Evolutionary conservation across 805 yeast species (phyloP).

Genomic region (Zygotorulaspora chibaensis): DNA sequence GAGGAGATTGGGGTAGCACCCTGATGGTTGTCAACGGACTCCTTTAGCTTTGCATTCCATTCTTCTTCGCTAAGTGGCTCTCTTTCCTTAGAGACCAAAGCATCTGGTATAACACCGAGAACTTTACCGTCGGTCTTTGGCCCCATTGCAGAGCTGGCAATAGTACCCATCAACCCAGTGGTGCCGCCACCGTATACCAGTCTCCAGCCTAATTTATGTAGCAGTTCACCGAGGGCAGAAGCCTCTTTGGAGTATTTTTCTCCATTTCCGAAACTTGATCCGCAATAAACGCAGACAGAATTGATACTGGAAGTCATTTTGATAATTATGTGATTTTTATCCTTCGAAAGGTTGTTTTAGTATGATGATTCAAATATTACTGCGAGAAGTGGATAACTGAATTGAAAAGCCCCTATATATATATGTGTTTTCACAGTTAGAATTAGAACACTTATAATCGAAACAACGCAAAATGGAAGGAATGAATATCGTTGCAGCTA

Average conservation of each 20-base stretch:
- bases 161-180: slow-evolving; percentile 75
- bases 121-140: slow-evolving; percentile 52
- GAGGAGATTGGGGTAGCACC: slow-evolving; percentile 57
- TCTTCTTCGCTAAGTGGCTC: slow-evolving; percentile 37
- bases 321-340: background rate
- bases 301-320: slow-evolving; percentile 8
- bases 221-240: slow-evolving; percentile 49
- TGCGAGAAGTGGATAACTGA: too few species aligned
- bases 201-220: slow-evolving; percentile 63
- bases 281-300: slow-evolving; percentile 79
- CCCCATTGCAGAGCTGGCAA: slow-evolving; percentile 58
- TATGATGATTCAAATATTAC: too few species aligned
- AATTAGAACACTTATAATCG: too few species aligned
- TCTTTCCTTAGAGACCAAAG: slow-evolving; percentile 70
- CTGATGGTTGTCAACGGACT: slow-evolving; percentile 55
- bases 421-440: too few species aligned
- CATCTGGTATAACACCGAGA: slow-evolving; percentile 84
- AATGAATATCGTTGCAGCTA: too few species aligned
- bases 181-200: slow-evolving; percentile 89
- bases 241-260: slow-evolving; percentile 51
- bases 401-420: too few species aligned
- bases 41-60: slow-evolving; percentile 46
- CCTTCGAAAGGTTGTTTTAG: background rate
- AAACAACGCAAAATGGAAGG: too few species aligned
- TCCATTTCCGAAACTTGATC: slow-evolving; percentile 68